A percentile compares a stretch with the other conserved stretches of the same genome.
Evolutionary conservation across 2,329 filamentous ascomycete genomes (phyloP).

Genomic region (Alternaria sp.): DNA sequence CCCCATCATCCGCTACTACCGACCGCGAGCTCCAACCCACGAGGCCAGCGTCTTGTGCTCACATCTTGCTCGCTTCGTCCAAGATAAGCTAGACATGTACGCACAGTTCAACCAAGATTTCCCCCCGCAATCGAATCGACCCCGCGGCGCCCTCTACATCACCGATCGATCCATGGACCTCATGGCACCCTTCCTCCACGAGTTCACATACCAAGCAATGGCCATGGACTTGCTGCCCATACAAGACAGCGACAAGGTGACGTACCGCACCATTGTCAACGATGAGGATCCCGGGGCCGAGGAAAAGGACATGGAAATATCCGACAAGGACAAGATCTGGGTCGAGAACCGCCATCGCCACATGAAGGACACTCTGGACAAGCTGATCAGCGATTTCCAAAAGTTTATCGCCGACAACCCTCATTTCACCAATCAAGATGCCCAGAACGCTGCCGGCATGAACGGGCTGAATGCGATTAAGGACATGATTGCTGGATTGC

Average conservation of each 20-base stretch:
- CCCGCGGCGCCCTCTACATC: conserved; percentile 83
- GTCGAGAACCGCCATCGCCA: conserved; percentile 91
- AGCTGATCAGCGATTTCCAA: conserved; percentile 89
- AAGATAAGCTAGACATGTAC: conserved; percentile 89
- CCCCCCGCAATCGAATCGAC: conserved; percentile 78
- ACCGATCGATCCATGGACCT: conserved; percentile 94
- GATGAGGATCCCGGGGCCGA: conserved; percentile 74
- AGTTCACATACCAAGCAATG: conserved; percentile 99
- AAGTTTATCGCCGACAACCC: conserved; percentile 91
- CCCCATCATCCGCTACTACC: conserved; percentile 90
- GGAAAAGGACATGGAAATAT: conserved; percentile 89
- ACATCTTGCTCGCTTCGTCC: conserved; percentile 88
- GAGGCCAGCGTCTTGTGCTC: conserved; percentile 88
- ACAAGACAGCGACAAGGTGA: conserved; percentile 86
- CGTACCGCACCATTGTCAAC: conserved; percentile 81
- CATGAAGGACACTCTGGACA: conserved; percentile 98
- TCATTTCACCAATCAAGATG: conserved; percentile 81
- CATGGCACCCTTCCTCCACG: conserved; percentile 85
- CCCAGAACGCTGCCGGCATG: conserved; percentile 74
- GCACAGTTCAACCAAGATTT: conserved; percentile 85
- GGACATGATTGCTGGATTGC: conserved; percentile 94
- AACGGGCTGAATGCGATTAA: conserved; percentile 92
- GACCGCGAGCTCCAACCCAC: conserved; percentile 76
- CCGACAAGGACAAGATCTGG: conserved; percentile 93
- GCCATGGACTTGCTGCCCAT: conserved; percentile 91